Conservation (phyloP, 768 basidiomycete genomes). For the Boletus barrowsii region DNA sequence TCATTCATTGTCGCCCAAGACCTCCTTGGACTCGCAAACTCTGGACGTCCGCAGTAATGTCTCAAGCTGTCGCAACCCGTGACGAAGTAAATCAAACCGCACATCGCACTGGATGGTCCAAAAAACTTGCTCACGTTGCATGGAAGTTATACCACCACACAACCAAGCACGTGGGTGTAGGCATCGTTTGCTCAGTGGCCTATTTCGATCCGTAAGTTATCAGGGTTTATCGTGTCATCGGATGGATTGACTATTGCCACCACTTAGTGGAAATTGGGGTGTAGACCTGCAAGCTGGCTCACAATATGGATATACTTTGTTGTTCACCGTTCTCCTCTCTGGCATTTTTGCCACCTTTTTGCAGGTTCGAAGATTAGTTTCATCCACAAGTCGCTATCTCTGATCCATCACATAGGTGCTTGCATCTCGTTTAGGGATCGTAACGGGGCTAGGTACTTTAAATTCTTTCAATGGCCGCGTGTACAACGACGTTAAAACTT, state of each 20-base stretch:
- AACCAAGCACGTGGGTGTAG: slow-evolving; percentile 71
- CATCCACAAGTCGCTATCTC: neutral
- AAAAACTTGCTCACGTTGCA: slow-evolving; percentile 21
- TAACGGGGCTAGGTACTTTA: slow-evolving; percentile 67
- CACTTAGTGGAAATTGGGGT: slow-evolving; percentile 76
- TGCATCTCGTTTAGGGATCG: slow-evolving; percentile 76
- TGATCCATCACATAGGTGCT: slow-evolving; percentile 50
- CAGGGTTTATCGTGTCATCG: neutral
- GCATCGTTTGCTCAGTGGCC: slow-evolving; percentile 83
- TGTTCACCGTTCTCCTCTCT: slow-evolving; percentile 82
- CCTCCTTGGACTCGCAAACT: neutral
- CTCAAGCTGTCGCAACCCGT: neutral
- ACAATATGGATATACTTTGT: slow-evolving; percentile 76
- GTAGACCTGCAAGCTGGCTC: slow-evolving; percentile 89
- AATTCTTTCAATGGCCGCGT: slow-evolving; percentile 13
- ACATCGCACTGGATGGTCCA: slow-evolving; percentile 16
- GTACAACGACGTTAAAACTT: slow-evolving; percentile 15
- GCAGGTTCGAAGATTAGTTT: slow-evolving; percentile 44
- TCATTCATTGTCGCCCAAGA: neutral
- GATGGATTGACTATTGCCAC: neutral
- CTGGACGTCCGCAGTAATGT: slow-evolving; percentile 16
- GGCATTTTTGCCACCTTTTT: slow-evolving; percentile 81
- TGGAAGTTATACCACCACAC: slow-evolving; percentile 46
- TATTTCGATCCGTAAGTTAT: slow-evolving; percentile 80
- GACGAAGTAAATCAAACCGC: slow-evolving; percentile 1